Evolutionary conservation across 352 stramenopile species (phyloP).

Genomic region (Phytophthora podocarpi): DNA sequence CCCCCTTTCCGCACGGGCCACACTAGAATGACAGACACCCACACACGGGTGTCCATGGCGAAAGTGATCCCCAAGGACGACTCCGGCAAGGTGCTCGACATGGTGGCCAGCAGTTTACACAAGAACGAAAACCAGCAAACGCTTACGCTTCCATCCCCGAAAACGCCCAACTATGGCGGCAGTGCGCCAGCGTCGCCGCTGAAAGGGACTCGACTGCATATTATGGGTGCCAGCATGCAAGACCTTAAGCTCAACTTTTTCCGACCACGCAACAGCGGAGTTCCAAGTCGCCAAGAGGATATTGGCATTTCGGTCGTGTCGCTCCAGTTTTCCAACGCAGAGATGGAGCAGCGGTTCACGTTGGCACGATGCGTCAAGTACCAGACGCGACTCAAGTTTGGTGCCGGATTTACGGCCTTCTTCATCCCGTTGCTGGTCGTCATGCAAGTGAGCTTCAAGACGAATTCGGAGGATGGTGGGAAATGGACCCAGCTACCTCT

Average conservation of each 20-base stretch:
- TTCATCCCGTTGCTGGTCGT: slow-evolving; percentile 87
- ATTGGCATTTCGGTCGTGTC: slow-evolving; percentile 79
- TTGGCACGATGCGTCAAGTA: slow-evolving; percentile 64
- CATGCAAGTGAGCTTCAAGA: slow-evolving; percentile 88
- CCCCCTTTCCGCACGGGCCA: slow-evolving; percentile 72
- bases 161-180: slow-evolving; percentile 14
- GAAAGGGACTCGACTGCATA: slow-evolving; percentile 49
- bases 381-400: slow-evolving; percentile 74
- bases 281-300: slow-evolving; percentile 67
- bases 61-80: slow-evolving; percentile 79
- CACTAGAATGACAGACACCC: slow-evolving; percentile 76
- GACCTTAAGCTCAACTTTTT: slow-evolving; percentile 83
- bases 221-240: slow-evolving; percentile 61
- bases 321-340: slow-evolving; percentile 66
- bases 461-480: slow-evolving; percentile 47
- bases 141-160: slow-evolving; percentile 18
- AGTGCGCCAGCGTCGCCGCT: slow-evolving; percentile 28
- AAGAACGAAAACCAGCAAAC: slow-evolving; percentile 6
- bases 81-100: slow-evolving; percentile 34
- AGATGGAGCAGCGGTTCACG: slow-evolving; percentile 73
- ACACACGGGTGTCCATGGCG: slow-evolving; percentile 58
- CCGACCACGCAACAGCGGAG: slow-evolving; percentile 32
- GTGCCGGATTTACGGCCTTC: slow-evolving; percentile 74
- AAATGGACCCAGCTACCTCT: slow-evolving; percentile 74
- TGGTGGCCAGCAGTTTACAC: slow-evolving; percentile 4